phyloP scores from a whole-genome alignment of 495 filamentous ascomycete species.

The Recurvomyces mirabilis region DNA sequence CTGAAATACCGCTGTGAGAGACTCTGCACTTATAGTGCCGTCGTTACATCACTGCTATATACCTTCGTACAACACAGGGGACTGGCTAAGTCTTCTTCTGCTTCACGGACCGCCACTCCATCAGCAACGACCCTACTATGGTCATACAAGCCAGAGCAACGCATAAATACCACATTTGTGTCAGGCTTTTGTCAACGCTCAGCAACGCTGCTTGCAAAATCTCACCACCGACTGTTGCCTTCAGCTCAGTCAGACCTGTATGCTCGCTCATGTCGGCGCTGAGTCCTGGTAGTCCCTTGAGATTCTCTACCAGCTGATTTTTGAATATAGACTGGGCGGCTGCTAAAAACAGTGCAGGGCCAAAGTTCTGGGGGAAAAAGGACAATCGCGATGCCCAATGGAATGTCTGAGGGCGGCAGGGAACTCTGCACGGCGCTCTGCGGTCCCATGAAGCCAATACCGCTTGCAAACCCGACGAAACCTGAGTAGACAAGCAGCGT shows the following conservation, averaged over 20 bases:
- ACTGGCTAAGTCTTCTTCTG: not conserved
- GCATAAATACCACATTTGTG: not conserved
- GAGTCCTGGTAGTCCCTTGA: slow-evolving; percentile 42
- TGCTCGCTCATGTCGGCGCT: slow-evolving; percentile 43
- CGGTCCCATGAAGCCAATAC: slow-evolving; percentile 29
- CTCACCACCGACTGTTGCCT: not conserved
- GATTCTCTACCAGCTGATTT: slow-evolving; percentile 30
- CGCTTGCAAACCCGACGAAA: slow-evolving; percentile 32
- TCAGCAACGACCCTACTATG: not conserved
- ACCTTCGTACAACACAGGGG: too few species aligned
- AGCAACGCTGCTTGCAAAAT: not conserved
- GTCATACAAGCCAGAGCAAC: not conserved
- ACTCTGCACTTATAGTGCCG: too few species aligned
- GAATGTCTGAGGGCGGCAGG: slow-evolving; percentile 28
- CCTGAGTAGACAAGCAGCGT: slow-evolving; percentile 32
- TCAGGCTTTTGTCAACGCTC: not conserved
- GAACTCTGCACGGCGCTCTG: slow-evolving; percentile 34
- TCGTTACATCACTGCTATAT: too few species aligned
- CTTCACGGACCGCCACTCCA: not conserved
- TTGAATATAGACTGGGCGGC: slow-evolving; percentile 21
- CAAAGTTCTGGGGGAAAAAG: slow-evolving; percentile 34
- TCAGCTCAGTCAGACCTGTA: slow-evolving; percentile 35
- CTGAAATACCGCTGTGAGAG: too few species aligned
- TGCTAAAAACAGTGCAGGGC: slow-evolving; percentile 34
- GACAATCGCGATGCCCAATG: slow-evolving; percentile 33